Evolutionary conservation across 2,329 filamentous ascomycete species (phyloP).

Genomic region (Parastagonospora avenae): DNA sequence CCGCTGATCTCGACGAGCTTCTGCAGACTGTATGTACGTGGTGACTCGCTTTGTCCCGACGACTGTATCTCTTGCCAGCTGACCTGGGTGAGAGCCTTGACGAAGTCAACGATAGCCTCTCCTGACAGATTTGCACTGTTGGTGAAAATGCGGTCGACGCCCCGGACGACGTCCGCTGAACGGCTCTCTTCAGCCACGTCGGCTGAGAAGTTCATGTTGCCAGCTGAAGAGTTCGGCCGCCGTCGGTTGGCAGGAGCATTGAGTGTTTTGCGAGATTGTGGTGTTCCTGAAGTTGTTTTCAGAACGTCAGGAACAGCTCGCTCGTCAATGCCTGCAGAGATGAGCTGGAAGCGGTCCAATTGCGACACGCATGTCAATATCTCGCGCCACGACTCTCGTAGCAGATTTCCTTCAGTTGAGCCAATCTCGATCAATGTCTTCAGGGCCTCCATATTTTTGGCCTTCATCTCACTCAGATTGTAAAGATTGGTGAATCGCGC

Average conservation of each 20-base stretch:
- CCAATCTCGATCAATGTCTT: slow-evolving; percentile 91
- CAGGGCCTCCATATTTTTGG: slow-evolving; percentile 94
- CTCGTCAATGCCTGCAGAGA: slow-evolving; percentile 93
- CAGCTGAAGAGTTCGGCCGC: slow-evolving; percentile 52
- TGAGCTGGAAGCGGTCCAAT: slow-evolving; percentile 90
- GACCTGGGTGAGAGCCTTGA: slow-evolving; percentile 88
- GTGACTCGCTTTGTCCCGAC: slow-evolving; percentile 92
- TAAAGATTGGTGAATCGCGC: slow-evolving; percentile 95
- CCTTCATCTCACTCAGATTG: slow-evolving; percentile 91
- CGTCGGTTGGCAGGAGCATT: slow-evolving; percentile 62
- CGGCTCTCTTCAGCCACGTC: slow-evolving; percentile 92
- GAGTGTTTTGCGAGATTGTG: slow-evolving; percentile 69
- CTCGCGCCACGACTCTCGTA: slow-evolving; percentile 93
- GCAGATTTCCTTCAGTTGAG: slow-evolving; percentile 86
- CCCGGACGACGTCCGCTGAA: slow-evolving; percentile 89
- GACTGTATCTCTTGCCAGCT: slow-evolving; percentile 99
- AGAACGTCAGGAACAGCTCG: slow-evolving; percentile 90
- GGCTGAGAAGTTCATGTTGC: slow-evolving; percentile 61
- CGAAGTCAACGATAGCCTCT: slow-evolving; percentile 95
- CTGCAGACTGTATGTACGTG: slow-evolving; percentile 94
- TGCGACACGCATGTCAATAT: slow-evolving; percentile 95
- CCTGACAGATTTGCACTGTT: slow-evolving; percentile 92
- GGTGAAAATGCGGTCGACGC: slow-evolving; percentile 94
- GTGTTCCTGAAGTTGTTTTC: slow-evolving; percentile 66
- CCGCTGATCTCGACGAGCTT: slow-evolving; percentile 99